Percentiles rank a stretch among this genome's conserved stretches.
phyloP scores from a whole-genome alignment of 2,329 filamentous ascomycete genomes.

The Bertia moriformis region DNA sequence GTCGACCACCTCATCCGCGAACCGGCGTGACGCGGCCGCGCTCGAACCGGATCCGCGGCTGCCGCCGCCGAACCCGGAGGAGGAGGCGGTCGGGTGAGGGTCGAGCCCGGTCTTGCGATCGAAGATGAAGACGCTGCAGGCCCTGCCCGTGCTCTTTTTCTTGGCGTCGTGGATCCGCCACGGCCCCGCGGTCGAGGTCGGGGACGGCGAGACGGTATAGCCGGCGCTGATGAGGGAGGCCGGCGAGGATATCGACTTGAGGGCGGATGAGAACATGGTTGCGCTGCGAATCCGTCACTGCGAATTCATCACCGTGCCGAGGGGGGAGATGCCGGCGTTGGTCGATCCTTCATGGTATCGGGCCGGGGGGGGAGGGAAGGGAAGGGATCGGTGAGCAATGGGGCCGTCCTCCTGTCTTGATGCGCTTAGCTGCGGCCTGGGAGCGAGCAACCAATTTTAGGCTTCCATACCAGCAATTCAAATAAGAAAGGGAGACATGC shows the following conservation, averaged over 20 bases:
- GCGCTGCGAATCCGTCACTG: slow-evolving; percentile 13
- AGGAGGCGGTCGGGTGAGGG: not conserved
- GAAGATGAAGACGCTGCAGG: slow-evolving; percentile 86
- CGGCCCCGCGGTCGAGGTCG: slow-evolving; percentile 72
- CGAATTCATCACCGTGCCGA: slow-evolving; percentile 5
- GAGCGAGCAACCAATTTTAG: too few species aligned
- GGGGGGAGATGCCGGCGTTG: too few species aligned
- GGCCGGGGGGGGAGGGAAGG: too few species aligned
- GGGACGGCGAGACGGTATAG: slow-evolving; percentile 66
- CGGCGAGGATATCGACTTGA: slow-evolving; percentile 89
- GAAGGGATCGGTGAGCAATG: too few species aligned
- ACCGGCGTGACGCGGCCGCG: slow-evolving; percentile 57
- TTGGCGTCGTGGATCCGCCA: slow-evolving; percentile 98
- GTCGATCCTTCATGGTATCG: too few species aligned
- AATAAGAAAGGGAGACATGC: too few species aligned
- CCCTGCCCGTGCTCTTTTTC: slow-evolving; percentile 83
- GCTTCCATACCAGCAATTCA: too few species aligned
- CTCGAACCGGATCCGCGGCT: too few species aligned
- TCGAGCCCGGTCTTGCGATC: slow-evolving; percentile 65
- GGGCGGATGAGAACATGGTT: slow-evolving; percentile 83
- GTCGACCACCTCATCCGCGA: slow-evolving; percentile 80
- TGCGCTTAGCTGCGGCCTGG: too few species aligned
- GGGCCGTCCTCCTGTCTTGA: too few species aligned
- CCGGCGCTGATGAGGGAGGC: slow-evolving; percentile 87
- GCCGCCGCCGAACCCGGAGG: slow-evolving; percentile 31